Conservation (phyloP, 75 land plant genomes). For the Selaginella tamariscina region DNA sequence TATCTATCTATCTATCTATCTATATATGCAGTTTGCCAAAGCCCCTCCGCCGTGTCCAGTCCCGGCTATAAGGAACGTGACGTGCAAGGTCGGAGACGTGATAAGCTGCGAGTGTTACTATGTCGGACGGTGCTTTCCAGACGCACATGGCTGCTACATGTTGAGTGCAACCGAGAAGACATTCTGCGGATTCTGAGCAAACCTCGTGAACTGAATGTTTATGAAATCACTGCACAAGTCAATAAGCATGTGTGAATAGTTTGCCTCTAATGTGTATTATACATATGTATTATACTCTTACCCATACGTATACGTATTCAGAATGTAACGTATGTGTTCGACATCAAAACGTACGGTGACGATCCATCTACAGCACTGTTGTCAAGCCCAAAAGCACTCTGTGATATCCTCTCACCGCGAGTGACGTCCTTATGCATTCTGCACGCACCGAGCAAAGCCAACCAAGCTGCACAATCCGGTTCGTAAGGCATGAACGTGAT, state of each 20-base stretch:
- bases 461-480: constrained; percentile 30
- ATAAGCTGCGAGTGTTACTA: not conserved
- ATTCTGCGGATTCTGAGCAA: not conserved
- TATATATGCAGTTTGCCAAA: not conserved
- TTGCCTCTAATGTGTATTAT: no score
- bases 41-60: not conserved
- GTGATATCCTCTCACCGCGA: constrained; percentile 18
- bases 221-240: no score
- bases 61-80: not conserved
- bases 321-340: no score
- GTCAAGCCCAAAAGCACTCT: no score
- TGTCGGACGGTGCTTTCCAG: not conserved
- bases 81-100: not conserved
- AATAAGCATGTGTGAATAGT: no score
- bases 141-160: not conserved
- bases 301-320: no score
- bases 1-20: no score
- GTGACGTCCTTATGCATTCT: constrained; percentile 21
- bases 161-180: not conserved
- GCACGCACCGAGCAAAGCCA: constrained; percentile 34
- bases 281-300: no score
- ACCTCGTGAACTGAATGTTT: no score
- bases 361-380: no score
- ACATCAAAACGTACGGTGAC: no score
- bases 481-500: constrained; percentile 29